phyloP scores from a whole-genome alignment of 2,329 filamentous ascomycete genomes.

The Alternaria sp. region DNA sequence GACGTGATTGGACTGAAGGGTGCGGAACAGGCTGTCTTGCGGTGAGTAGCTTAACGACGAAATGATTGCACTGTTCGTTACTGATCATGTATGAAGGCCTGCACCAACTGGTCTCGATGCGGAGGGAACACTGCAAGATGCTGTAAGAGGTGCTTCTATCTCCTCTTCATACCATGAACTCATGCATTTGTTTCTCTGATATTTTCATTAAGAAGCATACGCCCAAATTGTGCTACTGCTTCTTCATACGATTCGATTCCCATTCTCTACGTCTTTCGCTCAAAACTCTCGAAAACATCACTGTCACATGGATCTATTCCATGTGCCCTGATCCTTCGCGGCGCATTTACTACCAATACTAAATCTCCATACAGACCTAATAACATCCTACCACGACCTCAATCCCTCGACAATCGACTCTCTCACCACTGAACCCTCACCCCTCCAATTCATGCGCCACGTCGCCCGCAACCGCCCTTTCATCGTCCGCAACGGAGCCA shows the following conservation, averaged over 20 bases:
- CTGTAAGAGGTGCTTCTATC: constrained; percentile 46
- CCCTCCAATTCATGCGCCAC: constrained; percentile 80
- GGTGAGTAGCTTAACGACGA: constrained; percentile 12
- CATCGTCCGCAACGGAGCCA: constrained; percentile 68
- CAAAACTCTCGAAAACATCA: too few relatives aligned
- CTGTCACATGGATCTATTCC: too few relatives aligned
- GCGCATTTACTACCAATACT: too few relatives aligned
- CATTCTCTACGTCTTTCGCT: too few relatives aligned
- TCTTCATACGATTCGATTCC: too few relatives aligned
- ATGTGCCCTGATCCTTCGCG: too few relatives aligned
- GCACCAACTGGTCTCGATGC: constrained; percentile 39
- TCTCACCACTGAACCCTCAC: constrained; percentile 69
- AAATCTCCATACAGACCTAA: constrained; percentile 51
- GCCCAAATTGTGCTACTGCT: too few relatives aligned
- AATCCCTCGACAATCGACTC: constrained; percentile 68
- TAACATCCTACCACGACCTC: constrained; percentile 75
- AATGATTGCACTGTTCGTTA: too few relatives aligned
- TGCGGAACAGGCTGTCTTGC: constrained; percentile 19
- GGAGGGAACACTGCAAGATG: constrained; percentile 33
- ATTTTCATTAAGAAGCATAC: too few relatives aligned
- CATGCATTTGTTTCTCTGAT: too few relatives aligned
- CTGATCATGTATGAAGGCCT: constrained; percentile 22
- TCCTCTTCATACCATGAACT: background rate
- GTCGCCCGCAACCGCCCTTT: constrained; percentile 78
- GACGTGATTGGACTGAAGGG: constrained; percentile 26